A percentile compares a stretch with the other conserved stretches of the same genome.
Conservation (phyloP, 2,329 filamentous ascomycete genomes). For the Colletotrichum lindemuthianum region DNA sequence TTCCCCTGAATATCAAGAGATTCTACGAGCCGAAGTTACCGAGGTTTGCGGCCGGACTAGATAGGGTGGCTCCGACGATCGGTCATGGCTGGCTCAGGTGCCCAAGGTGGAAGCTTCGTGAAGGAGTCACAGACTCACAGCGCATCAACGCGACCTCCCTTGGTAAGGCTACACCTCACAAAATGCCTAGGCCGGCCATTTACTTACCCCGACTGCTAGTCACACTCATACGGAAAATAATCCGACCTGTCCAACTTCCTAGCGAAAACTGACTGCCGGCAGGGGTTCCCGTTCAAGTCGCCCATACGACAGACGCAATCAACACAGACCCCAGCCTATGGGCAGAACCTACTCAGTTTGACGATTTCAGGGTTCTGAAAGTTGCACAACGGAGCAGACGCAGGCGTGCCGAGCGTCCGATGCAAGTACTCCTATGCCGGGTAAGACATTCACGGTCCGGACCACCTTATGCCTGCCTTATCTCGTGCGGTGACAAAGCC, state of each 20-base stretch:
- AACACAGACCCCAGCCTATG: constrained; percentile 13
- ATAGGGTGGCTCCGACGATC: constrained; percentile 2
- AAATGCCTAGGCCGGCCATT: not conserved
- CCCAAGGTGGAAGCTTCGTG: constrained; percentile 24
- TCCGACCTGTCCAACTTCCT: constrained; percentile 9
- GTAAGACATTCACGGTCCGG: not conserved
- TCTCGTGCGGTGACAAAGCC: not conserved
- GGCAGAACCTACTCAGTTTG: constrained; percentile 6
- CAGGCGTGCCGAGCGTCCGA: constrained; percentile 5
- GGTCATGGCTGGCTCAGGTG: constrained; percentile 6
- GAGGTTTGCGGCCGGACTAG: too few relatives aligned
- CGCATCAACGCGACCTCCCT: constrained; percentile 4
- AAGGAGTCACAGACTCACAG: constrained; percentile 26
- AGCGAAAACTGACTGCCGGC: constrained; percentile 2
- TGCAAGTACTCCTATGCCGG: constrained; percentile 22
- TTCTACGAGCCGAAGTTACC: constrained; percentile 7
- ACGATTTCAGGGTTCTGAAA: constrained; percentile 14
- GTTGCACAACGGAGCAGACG: not conserved
- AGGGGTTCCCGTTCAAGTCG: constrained; percentile 6
- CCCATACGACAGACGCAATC: constrained; percentile 19
- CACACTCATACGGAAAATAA: constrained; percentile 11
- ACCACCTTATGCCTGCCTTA: not conserved
- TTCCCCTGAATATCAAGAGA: constrained; percentile 11
- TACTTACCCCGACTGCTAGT: not conserved
- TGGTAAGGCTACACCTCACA: not conserved